Conservation (phyloP, 2,329 filamentous ascomycete genomes). For the Pestalotiopsis sp. region DNA sequence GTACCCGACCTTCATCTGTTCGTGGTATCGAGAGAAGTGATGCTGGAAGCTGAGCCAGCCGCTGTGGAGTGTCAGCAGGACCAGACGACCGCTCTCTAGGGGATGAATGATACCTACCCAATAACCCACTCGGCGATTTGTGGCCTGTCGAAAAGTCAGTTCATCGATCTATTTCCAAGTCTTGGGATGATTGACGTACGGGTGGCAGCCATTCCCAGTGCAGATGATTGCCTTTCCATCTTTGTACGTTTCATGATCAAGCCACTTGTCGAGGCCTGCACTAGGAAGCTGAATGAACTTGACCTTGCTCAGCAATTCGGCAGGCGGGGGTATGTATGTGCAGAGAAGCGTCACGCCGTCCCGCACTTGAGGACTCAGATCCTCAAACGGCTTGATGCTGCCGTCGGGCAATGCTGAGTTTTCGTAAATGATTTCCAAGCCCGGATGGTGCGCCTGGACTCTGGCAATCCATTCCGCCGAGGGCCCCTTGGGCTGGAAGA, state of each 20-base stretch:
- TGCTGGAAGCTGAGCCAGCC: slow-evolving; percentile 36
- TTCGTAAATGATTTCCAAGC: slow-evolving; percentile 39
- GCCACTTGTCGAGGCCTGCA: slow-evolving; percentile 46
- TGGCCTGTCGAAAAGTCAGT: slow-evolving; percentile 39
- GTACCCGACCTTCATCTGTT: neutral
- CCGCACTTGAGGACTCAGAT: slow-evolving; percentile 28
- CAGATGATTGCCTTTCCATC: slow-evolving; percentile 54
- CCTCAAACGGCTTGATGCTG: slow-evolving; percentile 18
- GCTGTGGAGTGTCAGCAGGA: slow-evolving; percentile 44
- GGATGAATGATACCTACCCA: slow-evolving; percentile 26
- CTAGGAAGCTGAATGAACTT: slow-evolving; percentile 46
- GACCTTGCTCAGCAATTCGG: slow-evolving; percentile 35
- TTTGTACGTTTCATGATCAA: slow-evolving; percentile 39
- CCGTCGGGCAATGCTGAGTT: slow-evolving; percentile 13
- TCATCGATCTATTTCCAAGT: neutral
- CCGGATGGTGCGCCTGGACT: slow-evolving; percentile 37
- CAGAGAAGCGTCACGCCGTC: slow-evolving; percentile 45
- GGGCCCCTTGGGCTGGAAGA: no score
- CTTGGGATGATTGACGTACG: slow-evolving; percentile 37
- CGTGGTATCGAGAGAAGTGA: slow-evolving; percentile 15
- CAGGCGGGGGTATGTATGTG: slow-evolving; percentile 32
- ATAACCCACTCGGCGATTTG: slow-evolving; percentile 63
- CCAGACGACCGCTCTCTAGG: no score
- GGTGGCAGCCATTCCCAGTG: slow-evolving; percentile 59
- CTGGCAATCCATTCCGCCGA: slow-evolving; percentile 34